phyloP scores from a whole-genome alignment of 139 green algal species.

The Pseudopediastrum boryanum region DNA sequence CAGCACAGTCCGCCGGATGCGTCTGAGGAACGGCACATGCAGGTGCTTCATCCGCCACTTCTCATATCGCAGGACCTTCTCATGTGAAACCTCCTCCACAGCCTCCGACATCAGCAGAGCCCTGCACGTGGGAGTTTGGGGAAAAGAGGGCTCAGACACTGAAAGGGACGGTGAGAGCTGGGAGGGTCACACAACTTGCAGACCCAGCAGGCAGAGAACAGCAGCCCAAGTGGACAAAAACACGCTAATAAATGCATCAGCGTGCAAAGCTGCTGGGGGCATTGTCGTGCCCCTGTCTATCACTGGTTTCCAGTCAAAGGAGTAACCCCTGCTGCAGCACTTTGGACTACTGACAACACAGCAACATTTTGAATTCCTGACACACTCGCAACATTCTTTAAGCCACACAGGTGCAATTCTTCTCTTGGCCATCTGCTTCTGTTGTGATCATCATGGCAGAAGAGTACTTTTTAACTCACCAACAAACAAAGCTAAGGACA shows the following conservation, averaged over 20 bases:
- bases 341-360: too few relatives aligned
- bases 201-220: neutral
- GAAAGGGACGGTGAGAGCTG: neutral
- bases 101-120: slow-evolving; percentile 38
- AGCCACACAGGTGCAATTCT: too few relatives aligned
- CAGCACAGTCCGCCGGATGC: slow-evolving; percentile 21
- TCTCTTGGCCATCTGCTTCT: too few relatives aligned
- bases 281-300: neutral
- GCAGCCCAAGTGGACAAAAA: neutral
- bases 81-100: slow-evolving; percentile 23
- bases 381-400: too few relatives aligned
- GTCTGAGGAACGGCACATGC: slow-evolving; percentile 10
- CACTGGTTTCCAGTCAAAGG: neutral
- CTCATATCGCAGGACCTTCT: slow-evolving; percentile 28
- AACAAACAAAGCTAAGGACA: too few relatives aligned
- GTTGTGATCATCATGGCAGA: too few relatives aligned
- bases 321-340: too few relatives aligned
- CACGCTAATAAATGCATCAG: neutral
- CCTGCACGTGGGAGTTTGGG: neutral
- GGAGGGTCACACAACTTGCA: neutral
- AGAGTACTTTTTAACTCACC: too few relatives aligned
- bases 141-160: neutral
- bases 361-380: too few relatives aligned
- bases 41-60: slow-evolving; percentile 28
- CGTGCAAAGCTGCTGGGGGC: neutral